Evolutionary conservation across 1,139 yeast genomes (phyloP), one percentile per base, ranked within the genome.

Genomic region (Sugiyamaella xylanicola): DNA sequence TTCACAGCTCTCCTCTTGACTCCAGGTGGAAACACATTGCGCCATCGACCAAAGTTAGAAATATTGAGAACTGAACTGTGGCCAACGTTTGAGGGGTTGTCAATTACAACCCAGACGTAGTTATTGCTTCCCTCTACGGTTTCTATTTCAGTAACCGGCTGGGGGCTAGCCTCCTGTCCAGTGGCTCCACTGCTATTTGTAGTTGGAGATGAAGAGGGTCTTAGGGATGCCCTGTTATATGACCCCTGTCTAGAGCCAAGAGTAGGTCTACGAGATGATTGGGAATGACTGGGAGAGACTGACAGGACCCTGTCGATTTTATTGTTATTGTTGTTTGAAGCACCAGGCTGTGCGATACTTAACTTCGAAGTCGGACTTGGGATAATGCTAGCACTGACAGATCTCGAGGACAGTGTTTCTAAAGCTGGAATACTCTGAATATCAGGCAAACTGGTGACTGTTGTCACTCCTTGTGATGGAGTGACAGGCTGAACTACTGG

Each of bases 1-100:
- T 92, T 92, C 46, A 92, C 86, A 11, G 82, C 77, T 62, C 84
- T 80, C 47, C 91, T 75, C 53, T 81, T 82, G 21, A 84, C 82
- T 45, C 81, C 80, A 13, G 79, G 78, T 0, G 97, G 96, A 65
- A 89, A 88, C 0, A 89, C 95, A 69, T 87, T 90, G 55, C 84
- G 85, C 99, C 99, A 95, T 59, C 96, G 79, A 42, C 88, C 81
- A 66, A 82, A 81, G 21, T 66, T 68, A 11, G 69, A 62, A 17
- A 68, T 68, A 45, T 68, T 64, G 46, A 57, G 56, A 11, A 64
- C 55, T 20, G 59, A 58, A 9, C 60, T 59, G 1, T 57, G 60
- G 5, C 61, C 59, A 7, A 63, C 59, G 41, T 67, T 68, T 9
- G 72, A 67, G 0, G 72, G 72, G 27, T 68, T 68, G 7, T 60